Percentiles rank a stretch among this genome's conserved stretches.
These are phyloP conservation scores for Lavandula angustifolia DNA, from an alignment of 257 asterid genomes.

Conservation along the genomic window DNA sequence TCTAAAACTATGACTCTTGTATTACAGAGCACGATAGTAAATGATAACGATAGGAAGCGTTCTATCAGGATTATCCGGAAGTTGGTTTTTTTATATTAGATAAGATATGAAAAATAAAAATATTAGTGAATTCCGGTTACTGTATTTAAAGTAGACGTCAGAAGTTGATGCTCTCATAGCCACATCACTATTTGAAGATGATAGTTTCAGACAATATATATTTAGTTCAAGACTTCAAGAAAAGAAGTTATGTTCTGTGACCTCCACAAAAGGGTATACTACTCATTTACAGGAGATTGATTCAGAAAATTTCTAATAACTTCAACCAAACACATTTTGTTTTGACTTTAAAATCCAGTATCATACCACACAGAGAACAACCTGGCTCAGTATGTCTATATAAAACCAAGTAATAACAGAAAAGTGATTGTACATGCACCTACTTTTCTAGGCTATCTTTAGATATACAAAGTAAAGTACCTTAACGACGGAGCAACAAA, in stretches of 20 bases:
- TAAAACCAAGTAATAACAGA: slow-evolving; percentile 13
- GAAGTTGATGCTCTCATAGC: background rate
- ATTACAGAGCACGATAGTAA: background rate
- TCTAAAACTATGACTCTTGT: no score
- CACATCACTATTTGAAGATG: background rate
- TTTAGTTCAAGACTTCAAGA: background rate
- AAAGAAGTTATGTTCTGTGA: background rate
- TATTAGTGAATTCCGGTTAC: background rate
- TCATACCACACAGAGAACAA: slow-evolving; percentile 16
- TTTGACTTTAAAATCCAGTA: slow-evolving; percentile 12
- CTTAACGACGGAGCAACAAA: slow-evolving; percentile 96
- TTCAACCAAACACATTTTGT: background rate
- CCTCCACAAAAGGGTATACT: background rate
- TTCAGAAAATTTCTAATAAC: background rate
- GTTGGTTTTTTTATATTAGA: background rate
- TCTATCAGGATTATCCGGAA: background rate
- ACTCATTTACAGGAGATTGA: background rate
- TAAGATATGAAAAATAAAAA: background rate
- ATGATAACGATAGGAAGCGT: slow-evolving; percentile 4
- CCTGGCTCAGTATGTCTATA: background rate
- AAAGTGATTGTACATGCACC: background rate
- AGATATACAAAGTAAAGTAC: slow-evolving; percentile 43
- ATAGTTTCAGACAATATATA: background rate
- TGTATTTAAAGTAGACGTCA: background rate
- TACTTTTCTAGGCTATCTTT: slow-evolving; percentile 13